Percentiles rank a stretch among this genome's conserved stretches.
phyloP scores from a whole-genome alignment of 2,329 filamentous ascomycete species.

The Fusarium multiceps region DNA sequence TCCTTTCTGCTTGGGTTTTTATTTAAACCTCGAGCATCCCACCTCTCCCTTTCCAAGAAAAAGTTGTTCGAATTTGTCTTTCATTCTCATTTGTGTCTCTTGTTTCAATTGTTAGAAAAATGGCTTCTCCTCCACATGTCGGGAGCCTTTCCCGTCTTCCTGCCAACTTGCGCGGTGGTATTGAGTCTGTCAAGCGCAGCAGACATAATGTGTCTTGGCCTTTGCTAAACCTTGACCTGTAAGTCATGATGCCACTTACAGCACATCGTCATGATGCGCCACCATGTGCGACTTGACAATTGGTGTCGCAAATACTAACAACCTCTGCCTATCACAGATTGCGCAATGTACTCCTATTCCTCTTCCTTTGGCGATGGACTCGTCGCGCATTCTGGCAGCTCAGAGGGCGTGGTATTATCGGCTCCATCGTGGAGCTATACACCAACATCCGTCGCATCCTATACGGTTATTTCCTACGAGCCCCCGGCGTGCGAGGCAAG shows the following conservation, averaged over 20 bases:
- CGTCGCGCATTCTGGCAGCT: slow-evolving; percentile 85
- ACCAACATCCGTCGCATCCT: slow-evolving; percentile 74
- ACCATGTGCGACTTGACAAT: neutral
- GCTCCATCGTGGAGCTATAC: slow-evolving; percentile 81
- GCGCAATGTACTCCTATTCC: slow-evolving; percentile 87
- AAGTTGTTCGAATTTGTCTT: neutral
- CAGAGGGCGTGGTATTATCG: slow-evolving; percentile 87
- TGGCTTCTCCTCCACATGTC: slow-evolving; percentile 56
- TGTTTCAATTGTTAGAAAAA: slow-evolving; percentile 2
- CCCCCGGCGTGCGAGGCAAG: slow-evolving; percentile 86
- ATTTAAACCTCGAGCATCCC: slow-evolving; percentile 20
- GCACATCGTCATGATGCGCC: slow-evolving; percentile 5
- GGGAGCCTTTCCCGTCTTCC: slow-evolving; percentile 77
- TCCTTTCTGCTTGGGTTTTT: slow-evolving; percentile 17
- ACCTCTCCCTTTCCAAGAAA: neutral
- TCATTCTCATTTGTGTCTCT: slow-evolving; percentile 11
- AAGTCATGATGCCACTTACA: slow-evolving; percentile 52
- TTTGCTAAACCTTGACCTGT: slow-evolving; percentile 76
- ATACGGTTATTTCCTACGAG: slow-evolving; percentile 86
- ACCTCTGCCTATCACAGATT: slow-evolving; percentile 62
- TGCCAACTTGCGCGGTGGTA: slow-evolving; percentile 75
- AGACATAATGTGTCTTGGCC: slow-evolving; percentile 67
- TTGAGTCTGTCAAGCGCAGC: slow-evolving; percentile 69
- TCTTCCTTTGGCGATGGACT: slow-evolving; percentile 86
- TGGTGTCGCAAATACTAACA: neutral